Conservation (phyloP, 176 grass and related monocot species). For the Tillandsia fasciculata region DNA sequence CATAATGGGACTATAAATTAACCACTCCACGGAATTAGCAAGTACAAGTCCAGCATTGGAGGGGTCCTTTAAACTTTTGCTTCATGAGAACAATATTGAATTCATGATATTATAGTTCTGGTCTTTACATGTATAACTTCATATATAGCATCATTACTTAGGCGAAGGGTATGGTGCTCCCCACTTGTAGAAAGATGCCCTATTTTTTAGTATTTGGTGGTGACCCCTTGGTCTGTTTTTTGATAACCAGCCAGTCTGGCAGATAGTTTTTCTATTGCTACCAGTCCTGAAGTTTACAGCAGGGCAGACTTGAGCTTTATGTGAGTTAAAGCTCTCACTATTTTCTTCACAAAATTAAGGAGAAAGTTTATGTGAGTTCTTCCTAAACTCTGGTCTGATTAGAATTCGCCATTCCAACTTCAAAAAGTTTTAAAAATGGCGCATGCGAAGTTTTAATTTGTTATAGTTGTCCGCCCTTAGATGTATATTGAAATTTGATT, state of each 20-base stretch:
- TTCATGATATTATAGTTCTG: too few relatives aligned
- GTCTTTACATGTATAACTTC: too few relatives aligned
- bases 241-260: background rate
- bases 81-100: too few relatives aligned
- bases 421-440: too few relatives aligned
- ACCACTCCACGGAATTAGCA: too few relatives aligned
- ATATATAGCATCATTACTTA: background rate
- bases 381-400: too few relatives aligned
- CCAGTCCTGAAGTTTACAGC: background rate
- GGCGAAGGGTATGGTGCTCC: slow-evolving; percentile 12
- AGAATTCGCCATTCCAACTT: too few relatives aligned
- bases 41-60: too few relatives aligned
- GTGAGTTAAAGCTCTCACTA: background rate
- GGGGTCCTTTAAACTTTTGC: too few relatives aligned
- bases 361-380: too few relatives aligned
- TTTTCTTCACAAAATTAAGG: too few relatives aligned
- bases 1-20: too few relatives aligned
- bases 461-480: background rate
- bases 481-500: background rate
- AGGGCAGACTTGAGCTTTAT: background rate
- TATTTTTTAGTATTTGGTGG: slow-evolving; percentile 2
- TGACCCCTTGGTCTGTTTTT: background rate
- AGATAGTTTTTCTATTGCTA: slow-evolving; percentile 1
- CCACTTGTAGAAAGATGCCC: slow-evolving; percentile 14
- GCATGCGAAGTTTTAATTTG: background rate